Conservation (phyloP, 202 grass and related monocot genomes). For the Zoysia matrella region DNA sequence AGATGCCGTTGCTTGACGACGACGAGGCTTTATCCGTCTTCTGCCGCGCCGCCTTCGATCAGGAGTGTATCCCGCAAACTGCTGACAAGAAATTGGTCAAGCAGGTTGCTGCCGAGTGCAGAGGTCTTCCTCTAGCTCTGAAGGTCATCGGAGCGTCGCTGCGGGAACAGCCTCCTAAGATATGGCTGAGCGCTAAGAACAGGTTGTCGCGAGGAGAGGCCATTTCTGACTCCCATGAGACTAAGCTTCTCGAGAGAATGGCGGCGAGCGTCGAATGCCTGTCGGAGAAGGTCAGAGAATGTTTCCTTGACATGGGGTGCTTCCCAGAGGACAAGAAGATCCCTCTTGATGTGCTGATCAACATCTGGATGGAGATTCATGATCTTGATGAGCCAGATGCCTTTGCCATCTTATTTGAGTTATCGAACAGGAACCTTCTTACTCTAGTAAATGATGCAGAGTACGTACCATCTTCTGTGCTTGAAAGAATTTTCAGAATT, state of each 20-base stretch:
- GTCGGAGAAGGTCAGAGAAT: conserved; percentile 76
- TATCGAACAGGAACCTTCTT: conserved; percentile 86
- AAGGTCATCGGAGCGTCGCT: conserved; percentile 88
- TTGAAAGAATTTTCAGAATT: conserved; percentile 35
- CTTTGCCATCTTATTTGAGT: conserved; percentile 78
- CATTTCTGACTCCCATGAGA: conserved; percentile 94
- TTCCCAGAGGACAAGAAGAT: conserved; percentile 99
- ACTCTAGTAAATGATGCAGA: conserved; percentile 94
- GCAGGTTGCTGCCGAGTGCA: conserved; percentile 92
- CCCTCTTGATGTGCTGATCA: conserved; percentile 85
- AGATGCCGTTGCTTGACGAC: conserved; percentile 81
- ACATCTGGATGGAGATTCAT: conserved; percentile 97
- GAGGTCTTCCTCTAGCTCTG: conserved; percentile 90
- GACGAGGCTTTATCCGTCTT: conserved; percentile 86
- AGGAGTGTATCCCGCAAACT: conserved; percentile 58
- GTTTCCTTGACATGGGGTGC: conserved; percentile 91
- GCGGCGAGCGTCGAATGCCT: conserved; percentile 77
- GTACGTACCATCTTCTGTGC: conserved; percentile 51
- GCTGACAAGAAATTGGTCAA: conserved; percentile 88
- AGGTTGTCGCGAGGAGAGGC: conserved; percentile 79
- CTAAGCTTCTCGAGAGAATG: conserved; percentile 82
- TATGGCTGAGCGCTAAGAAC: conserved; percentile 89
- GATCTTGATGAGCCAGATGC: conserved; percentile 92
- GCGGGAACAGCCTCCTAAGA: conserved; percentile 76
- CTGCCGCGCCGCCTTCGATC: conserved; percentile 74